phyloP scores from a whole-genome alignment of 2,329 filamentous ascomycete genomes.

The Trichoderma harzianum region DNA sequence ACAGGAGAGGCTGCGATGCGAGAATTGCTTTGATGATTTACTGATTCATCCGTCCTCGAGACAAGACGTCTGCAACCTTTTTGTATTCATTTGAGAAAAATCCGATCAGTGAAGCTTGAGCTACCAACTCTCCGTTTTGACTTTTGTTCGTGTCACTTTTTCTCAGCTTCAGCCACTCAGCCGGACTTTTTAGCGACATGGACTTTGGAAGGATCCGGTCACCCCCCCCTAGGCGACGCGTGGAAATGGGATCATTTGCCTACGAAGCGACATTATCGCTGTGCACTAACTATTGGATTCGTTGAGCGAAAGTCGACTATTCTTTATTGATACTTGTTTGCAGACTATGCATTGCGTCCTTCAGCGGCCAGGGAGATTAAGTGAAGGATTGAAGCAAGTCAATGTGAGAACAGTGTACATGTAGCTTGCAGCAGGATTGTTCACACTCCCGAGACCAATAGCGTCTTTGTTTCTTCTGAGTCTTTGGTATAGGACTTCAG shows the following conservation, averaged over 20 bases:
- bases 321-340: background rate
- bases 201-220: background rate
- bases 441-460: background rate
- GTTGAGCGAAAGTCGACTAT: background rate
- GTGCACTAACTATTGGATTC: background rate
- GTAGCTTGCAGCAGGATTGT: background rate
- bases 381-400: background rate
- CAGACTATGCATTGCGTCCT: background rate
- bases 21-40: background rate
- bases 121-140: background rate
- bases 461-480: background rate
- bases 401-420: background rate
- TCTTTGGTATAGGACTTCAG: background rate
- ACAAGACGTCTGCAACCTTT: background rate
- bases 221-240: background rate
- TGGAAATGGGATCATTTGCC: background rate
- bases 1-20: background rate
- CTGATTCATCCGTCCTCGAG: background rate
- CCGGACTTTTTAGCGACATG: constrained; percentile 3
- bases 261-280: background rate
- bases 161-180: background rate
- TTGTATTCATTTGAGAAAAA: background rate
- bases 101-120: background rate
- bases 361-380: background rate
- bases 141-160: background rate